Base-by-base conservation (phyloP, 306 rosid species). In the Sphenostylis stenocarpa region DNA sequence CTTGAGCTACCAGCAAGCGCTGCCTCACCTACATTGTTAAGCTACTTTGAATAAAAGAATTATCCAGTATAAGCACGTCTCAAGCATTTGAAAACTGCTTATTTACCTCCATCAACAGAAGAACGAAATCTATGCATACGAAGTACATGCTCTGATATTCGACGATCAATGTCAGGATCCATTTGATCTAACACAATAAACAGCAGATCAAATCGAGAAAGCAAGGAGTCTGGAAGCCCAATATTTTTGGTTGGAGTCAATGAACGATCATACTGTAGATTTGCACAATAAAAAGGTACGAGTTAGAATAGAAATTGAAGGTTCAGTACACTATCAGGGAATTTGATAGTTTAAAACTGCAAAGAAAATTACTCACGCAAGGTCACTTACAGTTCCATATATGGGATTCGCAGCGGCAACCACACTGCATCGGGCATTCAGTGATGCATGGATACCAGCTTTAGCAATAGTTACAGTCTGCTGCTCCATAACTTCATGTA, bases 371-470 rank as follows among this genome's bases (percentile, higher is more conserved):
- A 69, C 55, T 2, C n/a, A n/a, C 45, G 70, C 56, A 56, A 53
- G 39, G 58, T 53, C 76, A 88, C 96, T 89, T 85, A 92, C 99
- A 78, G 97, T 89, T 83, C 99, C 99, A 88, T 95, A 95, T 75
- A 95, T 95, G 80, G 99, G 99, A 88, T 95, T 95, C 72, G 99
- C 99, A 49, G 99, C 99, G 74, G 99, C 99, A 61, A 95, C 97
- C 84, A 92, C 99, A 82, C 99, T 95, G 87, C 99, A 95, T 20
- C 99, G 87, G 11, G 99, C 99, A 76, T 95, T 95, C 39, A 95
- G 91, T 38, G 99, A 95, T 61, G 99, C 99, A 81, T 95, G 99
- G 84, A 95, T 95, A 63, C 99, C 99, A 43, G 99, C 99, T 89
- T 95, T 95, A 80, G 99, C 97, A 45, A 95, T 95, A 57, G 99